A percentile compares a stretch with the other conserved stretches of the same genome.
Evolutionary conservation across 345 rosid genomes (phyloP).

Genomic region (Clarkia xantiana): DNA sequence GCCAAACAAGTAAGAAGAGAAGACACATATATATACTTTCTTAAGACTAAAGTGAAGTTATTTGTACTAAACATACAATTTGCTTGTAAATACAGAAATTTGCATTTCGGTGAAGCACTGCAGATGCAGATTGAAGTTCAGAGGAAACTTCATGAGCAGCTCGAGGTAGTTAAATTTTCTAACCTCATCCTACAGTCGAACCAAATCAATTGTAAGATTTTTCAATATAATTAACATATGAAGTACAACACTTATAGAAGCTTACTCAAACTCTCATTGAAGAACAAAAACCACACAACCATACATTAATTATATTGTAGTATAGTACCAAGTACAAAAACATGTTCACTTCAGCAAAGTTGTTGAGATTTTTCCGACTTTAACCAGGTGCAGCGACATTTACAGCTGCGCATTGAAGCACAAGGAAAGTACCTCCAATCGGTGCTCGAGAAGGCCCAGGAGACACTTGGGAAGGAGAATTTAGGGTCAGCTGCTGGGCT

Average conservation of each 20-base stretch:
- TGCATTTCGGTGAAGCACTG: constrained; percentile 10
- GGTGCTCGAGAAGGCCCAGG: constrained; percentile 23
- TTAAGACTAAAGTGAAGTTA: no score
- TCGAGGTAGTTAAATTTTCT: constrained; percentile 12
- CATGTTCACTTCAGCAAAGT: no score
- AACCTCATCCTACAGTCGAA: no score
- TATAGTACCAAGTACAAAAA: no score
- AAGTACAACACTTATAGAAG: no score
- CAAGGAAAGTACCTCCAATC: constrained; percentile 25
- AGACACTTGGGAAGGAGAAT: constrained; percentile 45
- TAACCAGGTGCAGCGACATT: constrained; percentile 24
- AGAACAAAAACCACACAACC: no score
- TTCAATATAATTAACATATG: no score
- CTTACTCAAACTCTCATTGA: no score
- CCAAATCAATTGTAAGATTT: no score
- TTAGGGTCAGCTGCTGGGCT: constrained; percentile 49
- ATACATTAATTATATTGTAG: no score
- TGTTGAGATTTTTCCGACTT: no score
- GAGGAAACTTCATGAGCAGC: constrained; percentile 15
- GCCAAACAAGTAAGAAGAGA: constrained; percentile 9
- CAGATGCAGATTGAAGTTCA: constrained; percentile 23
- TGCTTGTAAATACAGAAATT: constrained; percentile 6
- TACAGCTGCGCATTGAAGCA: constrained; percentile 29
- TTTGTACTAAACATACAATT: background rate
- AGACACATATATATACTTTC: background rate